A percentile compares a stretch with the other conserved stretches of the same genome.
Conservation (phyloP, 352 stramenopile species). For the Nothophytophthora sp. region DNA sequence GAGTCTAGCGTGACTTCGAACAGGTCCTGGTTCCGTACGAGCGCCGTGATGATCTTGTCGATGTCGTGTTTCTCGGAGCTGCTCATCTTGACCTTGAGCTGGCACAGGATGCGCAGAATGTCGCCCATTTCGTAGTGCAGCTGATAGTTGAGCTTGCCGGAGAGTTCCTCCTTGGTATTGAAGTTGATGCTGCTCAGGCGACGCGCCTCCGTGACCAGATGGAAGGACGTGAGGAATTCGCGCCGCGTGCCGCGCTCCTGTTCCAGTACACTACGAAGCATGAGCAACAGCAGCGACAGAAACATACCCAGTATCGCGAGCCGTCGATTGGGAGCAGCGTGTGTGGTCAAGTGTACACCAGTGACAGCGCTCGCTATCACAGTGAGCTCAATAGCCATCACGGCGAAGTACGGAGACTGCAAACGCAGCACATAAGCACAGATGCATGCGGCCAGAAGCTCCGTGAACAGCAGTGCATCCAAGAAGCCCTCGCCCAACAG, state of each 20-base stretch:
- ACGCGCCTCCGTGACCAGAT: slow-evolving; percentile 55
- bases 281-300: slow-evolving; percentile 30
- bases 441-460: slow-evolving; percentile 37
- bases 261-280: slow-evolving; percentile 44
- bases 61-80: slow-evolving; percentile 47
- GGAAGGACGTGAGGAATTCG: slow-evolving; percentile 57
- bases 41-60: slow-evolving; percentile 71
- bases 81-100: slow-evolving; percentile 71
- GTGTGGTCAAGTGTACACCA: slow-evolving; percentile 19
- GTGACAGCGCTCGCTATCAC: slow-evolving; percentile 33
- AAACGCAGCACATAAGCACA: slow-evolving; percentile 47
- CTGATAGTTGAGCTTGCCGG: slow-evolving; percentile 61
- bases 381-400: slow-evolving; percentile 41
- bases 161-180: slow-evolving; percentile 67
- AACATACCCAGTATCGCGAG: slow-evolving; percentile 29
- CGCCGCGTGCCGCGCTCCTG: slow-evolving; percentile 42
- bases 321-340: slow-evolving; percentile 21
- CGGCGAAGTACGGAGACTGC: slow-evolving; percentile 55
- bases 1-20: slow-evolving; percentile 63
- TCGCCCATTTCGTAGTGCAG: slow-evolving; percentile 77
- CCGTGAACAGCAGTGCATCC: slow-evolving; percentile 45
- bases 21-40: slow-evolving; percentile 64
- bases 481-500: slow-evolving; percentile 41
- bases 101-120: slow-evolving; percentile 68
- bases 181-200: slow-evolving; percentile 69